phyloP scores from a whole-genome alignment of 2,329 filamentous ascomycete genomes.

The Dactylella cylindrospora region DNA sequence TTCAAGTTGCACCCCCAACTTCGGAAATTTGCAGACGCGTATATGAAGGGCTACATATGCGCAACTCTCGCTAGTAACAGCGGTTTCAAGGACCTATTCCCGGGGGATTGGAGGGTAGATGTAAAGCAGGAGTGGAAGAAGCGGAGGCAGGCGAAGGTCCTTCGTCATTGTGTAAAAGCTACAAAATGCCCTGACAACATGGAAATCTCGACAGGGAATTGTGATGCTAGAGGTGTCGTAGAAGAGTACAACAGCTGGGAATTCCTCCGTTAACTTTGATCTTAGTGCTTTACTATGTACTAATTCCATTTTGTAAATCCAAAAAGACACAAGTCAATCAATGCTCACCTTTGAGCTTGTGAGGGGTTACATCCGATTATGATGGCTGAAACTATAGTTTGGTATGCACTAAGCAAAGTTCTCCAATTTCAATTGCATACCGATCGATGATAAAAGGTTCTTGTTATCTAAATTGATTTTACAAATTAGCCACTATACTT shows the following conservation, averaged over 20 bases:
- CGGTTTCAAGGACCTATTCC: constrained; percentile 1
- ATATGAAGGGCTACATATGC: constrained; percentile 15
- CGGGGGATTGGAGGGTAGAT: constrained; percentile 3
- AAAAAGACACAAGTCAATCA: too few relatives aligned
- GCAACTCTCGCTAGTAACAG: neutral
- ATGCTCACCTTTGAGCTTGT: too few relatives aligned
- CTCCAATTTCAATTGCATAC: too few relatives aligned
- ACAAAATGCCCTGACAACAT: neutral
- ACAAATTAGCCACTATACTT: too few relatives aligned
- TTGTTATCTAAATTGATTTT: too few relatives aligned
- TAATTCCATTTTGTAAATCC: too few relatives aligned
- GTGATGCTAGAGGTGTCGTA: constrained; percentile 11
- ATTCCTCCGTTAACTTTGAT: constrained; percentile 19
- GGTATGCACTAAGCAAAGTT: too few relatives aligned
- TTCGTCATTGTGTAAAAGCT: neutral
- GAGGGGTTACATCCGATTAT: too few relatives aligned
- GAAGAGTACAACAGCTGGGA: constrained; percentile 35
- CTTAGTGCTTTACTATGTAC: too few relatives aligned
- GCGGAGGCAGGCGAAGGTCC: neutral
- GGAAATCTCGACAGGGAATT: neutral
- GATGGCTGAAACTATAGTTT: too few relatives aligned
- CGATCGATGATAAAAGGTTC: too few relatives aligned
- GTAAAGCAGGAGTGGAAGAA: constrained; percentile 13
- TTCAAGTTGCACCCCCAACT: constrained; percentile 7
- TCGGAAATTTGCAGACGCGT: constrained; percentile 20